phyloP scores from a whole-genome alignment of 805 yeast genomes.

The Citeromyces matritensis region DNA sequence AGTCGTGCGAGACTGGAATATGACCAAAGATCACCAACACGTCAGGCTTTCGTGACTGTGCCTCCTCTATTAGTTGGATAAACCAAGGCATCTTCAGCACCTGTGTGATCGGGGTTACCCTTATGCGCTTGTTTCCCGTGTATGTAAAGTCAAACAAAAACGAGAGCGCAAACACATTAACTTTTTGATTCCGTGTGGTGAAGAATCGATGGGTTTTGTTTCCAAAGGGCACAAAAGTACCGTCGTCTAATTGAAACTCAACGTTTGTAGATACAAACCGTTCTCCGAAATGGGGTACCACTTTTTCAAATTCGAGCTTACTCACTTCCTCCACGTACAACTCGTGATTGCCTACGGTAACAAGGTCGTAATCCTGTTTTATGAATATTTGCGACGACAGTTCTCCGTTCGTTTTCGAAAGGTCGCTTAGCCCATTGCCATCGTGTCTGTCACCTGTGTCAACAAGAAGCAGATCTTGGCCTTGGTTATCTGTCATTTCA shows the following conservation, averaged over 20 bases:
- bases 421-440: constrained; percentile 84
- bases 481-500: constrained; percentile 21
- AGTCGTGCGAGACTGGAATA: constrained; percentile 46
- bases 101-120: constrained; percentile 47
- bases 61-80: constrained; percentile 19
- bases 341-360: constrained; percentile 89
- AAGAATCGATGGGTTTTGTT: constrained; percentile 46
- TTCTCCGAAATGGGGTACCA: constrained; percentile 45
- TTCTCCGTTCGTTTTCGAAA: constrained; percentile 58
- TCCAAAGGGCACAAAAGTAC: constrained; percentile 50
- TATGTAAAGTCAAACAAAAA: constrained; percentile 60
- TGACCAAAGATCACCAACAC: constrained; percentile 65
- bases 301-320: constrained; percentile 42
- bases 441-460: constrained; percentile 94
- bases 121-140: constrained; percentile 40
- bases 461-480: constrained; percentile 54
- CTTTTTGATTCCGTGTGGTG: constrained; percentile 35
- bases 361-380: constrained; percentile 53
- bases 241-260: constrained; percentile 29
- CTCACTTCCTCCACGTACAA: constrained; percentile 57
- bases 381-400: constrained; percentile 49
- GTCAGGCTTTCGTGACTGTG: constrained; percentile 32
- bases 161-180: constrained; percentile 53
- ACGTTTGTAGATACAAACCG: constrained; percentile 64
- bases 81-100: constrained; percentile 55